Conservation (phyloP, 108 stramenopile genomes). For the Cyclotella atomus region DNA sequence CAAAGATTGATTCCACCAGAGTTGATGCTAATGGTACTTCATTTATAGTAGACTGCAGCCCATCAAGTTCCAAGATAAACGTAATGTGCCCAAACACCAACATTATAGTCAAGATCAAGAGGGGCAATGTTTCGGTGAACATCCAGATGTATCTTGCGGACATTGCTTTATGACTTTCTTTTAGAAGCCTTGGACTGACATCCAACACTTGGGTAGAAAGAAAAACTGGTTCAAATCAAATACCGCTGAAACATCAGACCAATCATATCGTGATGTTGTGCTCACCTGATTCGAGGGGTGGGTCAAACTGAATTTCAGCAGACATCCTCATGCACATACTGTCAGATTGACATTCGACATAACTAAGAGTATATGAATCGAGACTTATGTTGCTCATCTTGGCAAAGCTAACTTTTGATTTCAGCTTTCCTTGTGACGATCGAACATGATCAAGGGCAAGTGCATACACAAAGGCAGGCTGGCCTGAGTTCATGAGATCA, state of each 20-base stretch:
- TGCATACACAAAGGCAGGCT: constrained; percentile 1
- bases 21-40: neutral
- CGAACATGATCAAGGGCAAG: constrained; percentile 2
- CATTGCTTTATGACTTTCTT: constrained; percentile 13
- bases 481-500: constrained; percentile 5
- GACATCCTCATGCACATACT: constrained; percentile 16
- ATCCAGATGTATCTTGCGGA: constrained; percentile 9
- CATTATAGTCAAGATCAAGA: constrained; percentile 7
- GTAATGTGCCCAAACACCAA: constrained; percentile 9
- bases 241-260: too few species aligned
- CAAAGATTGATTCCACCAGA: constrained; percentile 1
- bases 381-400: constrained; percentile 5
- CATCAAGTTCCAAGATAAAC: neutral
- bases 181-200: neutral
- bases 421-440: neutral
- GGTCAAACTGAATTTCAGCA: constrained; percentile 1
- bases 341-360: constrained; percentile 19
- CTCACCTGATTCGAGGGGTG: constrained; percentile 19
- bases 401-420: constrained; percentile 4
- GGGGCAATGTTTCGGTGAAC: constrained; percentile 8
- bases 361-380: constrained; percentile 5
- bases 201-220: neutral
- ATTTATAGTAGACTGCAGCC: constrained; percentile 8
- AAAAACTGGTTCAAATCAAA: too few species aligned
- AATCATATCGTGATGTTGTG: too few species aligned